phyloP scores from a whole-genome alignment of 2,329 filamentous ascomycete genomes.

The Colletotrichum tofieldiae region DNA sequence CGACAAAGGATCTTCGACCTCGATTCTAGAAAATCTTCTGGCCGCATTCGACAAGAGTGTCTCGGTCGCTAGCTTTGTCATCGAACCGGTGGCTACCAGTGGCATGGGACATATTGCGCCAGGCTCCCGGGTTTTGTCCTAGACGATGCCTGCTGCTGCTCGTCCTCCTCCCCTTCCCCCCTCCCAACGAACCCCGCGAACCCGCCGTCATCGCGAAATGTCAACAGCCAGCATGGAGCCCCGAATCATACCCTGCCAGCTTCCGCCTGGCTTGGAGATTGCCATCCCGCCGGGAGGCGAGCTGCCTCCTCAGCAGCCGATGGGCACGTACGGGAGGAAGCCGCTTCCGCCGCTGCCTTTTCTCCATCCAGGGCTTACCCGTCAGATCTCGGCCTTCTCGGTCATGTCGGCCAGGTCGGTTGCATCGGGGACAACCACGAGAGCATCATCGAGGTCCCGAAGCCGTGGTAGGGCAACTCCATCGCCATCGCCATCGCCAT shows the following conservation, averaged over 20 bases:
- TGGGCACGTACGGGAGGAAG: constrained; percentile 46
- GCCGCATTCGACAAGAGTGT: constrained; percentile 34
- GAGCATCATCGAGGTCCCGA: constrained; percentile 27
- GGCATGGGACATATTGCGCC: constrained; percentile 39
- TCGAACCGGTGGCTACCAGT: constrained; percentile 36
- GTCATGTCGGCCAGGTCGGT: constrained; percentile 19
- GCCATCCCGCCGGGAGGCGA: constrained; percentile 42
- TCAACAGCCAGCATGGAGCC: constrained; percentile 31
- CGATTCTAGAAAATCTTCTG: constrained; percentile 36
- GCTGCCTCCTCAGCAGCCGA: constrained; percentile 43
- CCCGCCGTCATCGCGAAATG: background rate
- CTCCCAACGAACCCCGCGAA: background rate
- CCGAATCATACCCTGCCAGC: constrained; percentile 35
- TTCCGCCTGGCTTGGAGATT: constrained; percentile 44
- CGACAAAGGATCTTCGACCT: constrained; percentile 30
- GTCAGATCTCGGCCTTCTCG: constrained; percentile 30
- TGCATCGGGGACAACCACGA: constrained; percentile 15
- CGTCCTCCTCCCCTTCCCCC: background rate
- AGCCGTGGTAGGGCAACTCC: constrained; percentile 30
- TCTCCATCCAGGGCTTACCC: constrained; percentile 22
- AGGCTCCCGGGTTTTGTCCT: constrained; percentile 35
- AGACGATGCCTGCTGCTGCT: constrained; percentile 13
- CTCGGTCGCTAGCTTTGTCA: constrained; percentile 35
- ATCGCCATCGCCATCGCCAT: constrained; percentile 14
- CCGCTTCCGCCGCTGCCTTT: constrained; percentile 48